Percentiles rank a stretch among this genome's conserved stretches.
Conservation (phyloP, 1,284 basidiomycete species). For the Crepidotus sp. region DNA sequence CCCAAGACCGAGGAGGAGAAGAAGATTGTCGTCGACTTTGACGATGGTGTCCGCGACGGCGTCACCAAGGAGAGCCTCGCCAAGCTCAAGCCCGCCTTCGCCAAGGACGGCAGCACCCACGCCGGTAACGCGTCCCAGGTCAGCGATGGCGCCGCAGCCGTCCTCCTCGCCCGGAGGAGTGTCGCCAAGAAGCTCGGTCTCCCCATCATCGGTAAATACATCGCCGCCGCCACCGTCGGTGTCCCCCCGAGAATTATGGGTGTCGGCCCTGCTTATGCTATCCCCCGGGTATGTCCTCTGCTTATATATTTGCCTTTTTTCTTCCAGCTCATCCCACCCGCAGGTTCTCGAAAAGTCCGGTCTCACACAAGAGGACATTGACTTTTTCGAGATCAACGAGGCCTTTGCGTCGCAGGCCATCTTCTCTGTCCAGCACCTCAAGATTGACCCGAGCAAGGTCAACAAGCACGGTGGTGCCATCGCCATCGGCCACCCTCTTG, state of each 20-base stretch:
- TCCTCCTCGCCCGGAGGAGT: conserved; percentile 80
- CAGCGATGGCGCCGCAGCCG: conserved; percentile 96
- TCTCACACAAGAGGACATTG: conserved; percentile 68
- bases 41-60: conserved; percentile 90
- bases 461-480: conserved; percentile 88
- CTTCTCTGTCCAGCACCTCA: conserved; percentile 70
- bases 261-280: conserved; percentile 86
- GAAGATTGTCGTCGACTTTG: conserved; percentile 73
- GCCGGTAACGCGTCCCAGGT: conserved; percentile 93
- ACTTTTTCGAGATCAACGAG: conserved; percentile 95
- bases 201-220: conserved; percentile 90
- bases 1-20: conserved; percentile 80
- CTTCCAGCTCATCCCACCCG: neutral
- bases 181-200: conserved; percentile 85
- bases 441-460: conserved; percentile 73
- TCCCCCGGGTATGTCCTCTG: conserved; percentile 40
- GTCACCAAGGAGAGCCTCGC: conserved; percentile 80
- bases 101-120: conserved; percentile 83
- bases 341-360: conserved; percentile 61
- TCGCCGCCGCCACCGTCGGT: conserved; percentile 71
- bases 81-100: conserved; percentile 94
- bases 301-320: too few species aligned
- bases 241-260: conserved; percentile 87
- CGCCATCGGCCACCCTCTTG: conserved; percentile 80
- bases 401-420: conserved; percentile 87